Evolutionary conservation across 495 filamentous ascomycete species (phyloP), one percentile per base, ranked within the genome.

Genomic region (Xylaria bambusicola): DNA sequence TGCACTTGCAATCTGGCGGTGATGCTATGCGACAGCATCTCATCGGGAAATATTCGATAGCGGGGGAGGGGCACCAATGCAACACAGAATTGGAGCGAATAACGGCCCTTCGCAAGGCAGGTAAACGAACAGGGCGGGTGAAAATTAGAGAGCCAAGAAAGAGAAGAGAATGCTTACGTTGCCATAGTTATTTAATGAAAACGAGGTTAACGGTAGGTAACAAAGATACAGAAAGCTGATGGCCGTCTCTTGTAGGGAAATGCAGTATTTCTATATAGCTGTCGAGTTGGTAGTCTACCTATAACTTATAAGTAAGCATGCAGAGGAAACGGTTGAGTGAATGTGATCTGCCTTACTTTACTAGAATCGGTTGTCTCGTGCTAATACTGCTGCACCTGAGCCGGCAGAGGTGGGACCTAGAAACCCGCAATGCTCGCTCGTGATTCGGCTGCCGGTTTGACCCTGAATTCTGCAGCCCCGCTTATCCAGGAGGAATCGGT

Each of bases 41-140:
- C 35, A 50, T 8, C 2, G 3, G n/a, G n/a, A n/a, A n/a, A 21
- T 7, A 41, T 29, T 20, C 46, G 46, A 58, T 58, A 26, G 57
- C 29, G 57, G 57, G 57, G 57, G 57, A 53, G 57, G 57, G 57
- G 57, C 27, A 44, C 20, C 35, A 27, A 40, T 45, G 38, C n/a
- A 38, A 20, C 29, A 15, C 7, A 47, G 13, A 45, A 45, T 15
- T 5, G 41, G 15, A 6, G 41, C 6, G 5, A 23, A 50, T 35
- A 6, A 54, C 24, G n/a, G n/a, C n/a, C n/a, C n/a, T n/a, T n/a
- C n/a, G n/a, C n/a, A n/a, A n/a, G n/a, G n/a, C n/a, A n/a, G n/a
- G n/a, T n/a, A 33, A 10, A 33, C 50, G 27, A 27, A 35, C 23
- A 40, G 21, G 21, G 20, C 20, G 13, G 10, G n/a, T 21, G 23